Evolutionary conservation across 148 eudicot genomes (phyloP).

Genomic region (Salicornia ramosissima): DNA sequence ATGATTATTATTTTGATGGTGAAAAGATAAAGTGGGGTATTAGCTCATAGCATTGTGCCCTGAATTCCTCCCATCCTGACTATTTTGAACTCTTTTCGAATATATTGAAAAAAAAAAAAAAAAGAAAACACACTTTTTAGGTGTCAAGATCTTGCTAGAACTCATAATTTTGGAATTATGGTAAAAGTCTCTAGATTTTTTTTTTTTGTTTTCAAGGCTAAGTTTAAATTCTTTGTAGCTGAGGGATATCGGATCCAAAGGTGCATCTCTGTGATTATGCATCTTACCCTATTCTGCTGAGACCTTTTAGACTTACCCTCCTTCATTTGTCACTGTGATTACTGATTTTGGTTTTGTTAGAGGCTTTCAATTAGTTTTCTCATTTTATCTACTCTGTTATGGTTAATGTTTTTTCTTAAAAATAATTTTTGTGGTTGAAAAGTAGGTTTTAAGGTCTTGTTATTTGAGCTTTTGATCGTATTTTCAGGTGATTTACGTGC

Average conservation of each 20-base stretch:
- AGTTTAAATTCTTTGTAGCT: not conserved
- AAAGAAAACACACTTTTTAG: no score
- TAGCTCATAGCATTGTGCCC: not conserved
- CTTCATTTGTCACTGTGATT: not conserved
- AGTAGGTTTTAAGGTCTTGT: no score
- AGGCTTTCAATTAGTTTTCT: not conserved
- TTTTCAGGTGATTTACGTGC: no score
- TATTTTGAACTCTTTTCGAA: not conserved
- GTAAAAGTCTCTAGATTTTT: not conserved
- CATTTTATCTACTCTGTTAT: no score
- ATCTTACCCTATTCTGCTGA: not conserved
- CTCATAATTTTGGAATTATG: not conserved
- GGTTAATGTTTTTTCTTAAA: no score
- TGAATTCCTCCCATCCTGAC: not conserved
- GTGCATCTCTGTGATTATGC: not conserved
- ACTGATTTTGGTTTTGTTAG: not conserved
- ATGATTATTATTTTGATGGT: no score
- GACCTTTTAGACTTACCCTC: not conserved
- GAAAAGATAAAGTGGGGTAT: not conserved
- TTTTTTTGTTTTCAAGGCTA: not conserved
- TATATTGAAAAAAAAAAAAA: no score
- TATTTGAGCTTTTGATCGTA: no score
- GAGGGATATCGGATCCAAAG: not conserved
- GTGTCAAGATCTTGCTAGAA: not conserved
- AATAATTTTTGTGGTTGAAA: no score